phyloP scores from a whole-genome alignment of 169 alveolate genomes.

The Perkinsus olseni region DNA sequence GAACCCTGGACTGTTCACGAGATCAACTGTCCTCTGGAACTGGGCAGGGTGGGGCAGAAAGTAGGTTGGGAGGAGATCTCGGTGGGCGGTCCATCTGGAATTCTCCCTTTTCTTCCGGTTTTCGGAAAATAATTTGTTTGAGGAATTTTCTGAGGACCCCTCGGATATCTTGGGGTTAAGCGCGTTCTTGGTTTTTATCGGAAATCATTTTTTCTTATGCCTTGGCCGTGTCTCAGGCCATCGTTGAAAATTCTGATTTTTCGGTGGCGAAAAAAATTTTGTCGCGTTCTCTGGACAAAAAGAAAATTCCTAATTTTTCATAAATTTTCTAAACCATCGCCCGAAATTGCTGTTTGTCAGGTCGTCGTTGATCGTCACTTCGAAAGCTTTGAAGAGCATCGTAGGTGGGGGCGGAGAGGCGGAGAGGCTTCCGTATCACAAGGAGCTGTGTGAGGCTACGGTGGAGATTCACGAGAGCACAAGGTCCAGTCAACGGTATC shows the following conservation, averaged over 20 bases:
- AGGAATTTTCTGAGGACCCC: no score
- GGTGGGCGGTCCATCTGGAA: no score
- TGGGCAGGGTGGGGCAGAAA: slow-evolving; percentile 41
- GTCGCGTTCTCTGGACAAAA: no score
- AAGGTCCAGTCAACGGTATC: not conserved
- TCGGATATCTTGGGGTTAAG: no score
- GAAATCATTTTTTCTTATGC: no score
- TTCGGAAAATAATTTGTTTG: no score
- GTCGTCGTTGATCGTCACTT: not conserved
- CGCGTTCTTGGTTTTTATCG: no score
- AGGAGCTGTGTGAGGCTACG: not conserved
- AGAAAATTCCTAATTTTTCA: not conserved
- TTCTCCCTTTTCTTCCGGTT: no score
- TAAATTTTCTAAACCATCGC: no score
- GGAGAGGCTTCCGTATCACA: not conserved
- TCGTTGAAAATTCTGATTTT: no score
- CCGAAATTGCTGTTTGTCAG: no score
- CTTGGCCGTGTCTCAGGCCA: not conserved
- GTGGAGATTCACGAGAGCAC: not conserved
- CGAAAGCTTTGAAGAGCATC: not conserved
- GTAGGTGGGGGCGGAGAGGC: not conserved
- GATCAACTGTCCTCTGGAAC: slow-evolving; percentile 67
- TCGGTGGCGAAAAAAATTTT: no score
- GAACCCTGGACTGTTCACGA: slow-evolving; percentile 72
- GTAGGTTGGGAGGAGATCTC: not conserved